Conservation (phyloP, 805 yeast genomes). For the Candida chauliodis region DNA sequence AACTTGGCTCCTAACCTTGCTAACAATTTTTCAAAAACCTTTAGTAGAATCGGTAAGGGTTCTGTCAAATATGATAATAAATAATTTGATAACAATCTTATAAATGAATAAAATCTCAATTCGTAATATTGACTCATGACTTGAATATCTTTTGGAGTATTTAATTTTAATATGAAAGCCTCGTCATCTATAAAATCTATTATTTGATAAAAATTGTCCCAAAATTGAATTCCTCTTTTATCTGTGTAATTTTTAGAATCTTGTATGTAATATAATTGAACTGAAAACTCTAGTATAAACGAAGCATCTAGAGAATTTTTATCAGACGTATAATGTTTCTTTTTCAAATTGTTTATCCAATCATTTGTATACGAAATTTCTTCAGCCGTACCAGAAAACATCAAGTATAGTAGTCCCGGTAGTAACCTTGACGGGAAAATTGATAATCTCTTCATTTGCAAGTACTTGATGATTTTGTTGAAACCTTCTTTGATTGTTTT, state of each 20-base stretch:
- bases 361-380: constrained; percentile 47
- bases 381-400: constrained; percentile 49
- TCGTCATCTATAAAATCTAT: constrained; percentile 31
- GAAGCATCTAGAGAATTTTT: constrained; percentile 17
- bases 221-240: constrained; percentile 40
- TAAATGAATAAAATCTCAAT: constrained; percentile 33
- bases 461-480: constrained; percentile 1
- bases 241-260: constrained; percentile 47
- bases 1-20: constrained; percentile 39
- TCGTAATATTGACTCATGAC: constrained; percentile 24
- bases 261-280: constrained; percentile 52
- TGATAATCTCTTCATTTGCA: neutral
- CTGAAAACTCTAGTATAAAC: constrained; percentile 52
- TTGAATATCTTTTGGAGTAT: constrained; percentile 26
- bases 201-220: constrained; percentile 40
- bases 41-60: constrained; percentile 55
- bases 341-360: constrained; percentile 4
- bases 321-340: constrained; percentile 3
- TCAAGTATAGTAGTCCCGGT: constrained; percentile 53
- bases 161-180: constrained; percentile 27
- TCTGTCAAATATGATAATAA: constrained; percentile 46
- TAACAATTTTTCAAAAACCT: constrained; percentile 47
- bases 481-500: neutral
- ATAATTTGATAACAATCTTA: constrained; percentile 47
- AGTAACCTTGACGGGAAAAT: constrained; percentile 11